Conservation (phyloP, 2,329 filamentous ascomycete genomes). For the Pseudogymnoascus sp. region DNA sequence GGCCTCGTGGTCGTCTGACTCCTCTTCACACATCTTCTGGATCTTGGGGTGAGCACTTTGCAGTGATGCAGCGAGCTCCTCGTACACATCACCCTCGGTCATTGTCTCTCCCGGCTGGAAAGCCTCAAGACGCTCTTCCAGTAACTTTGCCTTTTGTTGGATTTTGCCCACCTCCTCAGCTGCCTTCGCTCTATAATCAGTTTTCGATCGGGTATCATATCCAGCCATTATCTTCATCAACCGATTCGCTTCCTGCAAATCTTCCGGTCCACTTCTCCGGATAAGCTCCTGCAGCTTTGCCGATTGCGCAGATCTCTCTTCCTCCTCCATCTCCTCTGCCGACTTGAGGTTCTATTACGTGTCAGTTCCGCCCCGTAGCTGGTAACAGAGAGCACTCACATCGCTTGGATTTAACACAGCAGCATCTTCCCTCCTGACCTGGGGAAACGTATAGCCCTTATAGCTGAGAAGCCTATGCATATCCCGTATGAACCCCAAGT, state of each 20-base stretch:
- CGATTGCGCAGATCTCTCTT: constrained; percentile 88
- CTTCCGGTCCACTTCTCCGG: constrained; percentile 80
- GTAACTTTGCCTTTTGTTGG: constrained; percentile 83
- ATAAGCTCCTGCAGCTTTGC: constrained; percentile 98
- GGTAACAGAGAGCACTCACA: constrained; percentile 46
- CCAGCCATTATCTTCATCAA: constrained; percentile 99
- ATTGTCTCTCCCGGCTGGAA: constrained; percentile 78
- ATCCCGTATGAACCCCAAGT: constrained; percentile 89
- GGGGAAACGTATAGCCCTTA: constrained; percentile 94
- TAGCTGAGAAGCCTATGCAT: constrained; percentile 95
- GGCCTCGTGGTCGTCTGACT: constrained; percentile 92
- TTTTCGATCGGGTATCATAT: constrained; percentile 90
- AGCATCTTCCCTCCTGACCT: constrained; percentile 85
- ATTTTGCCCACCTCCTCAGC: constrained; percentile 92
- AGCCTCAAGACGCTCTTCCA: constrained; percentile 86
- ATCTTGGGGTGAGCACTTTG: constrained; percentile 97
- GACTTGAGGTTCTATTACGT: constrained; percentile 74
- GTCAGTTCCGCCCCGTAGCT: constrained; percentile 23
- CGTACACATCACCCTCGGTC: constrained; percentile 57
- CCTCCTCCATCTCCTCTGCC: constrained; percentile 96
- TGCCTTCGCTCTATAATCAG: constrained; percentile 94
- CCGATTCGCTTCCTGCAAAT: constrained; percentile 92
- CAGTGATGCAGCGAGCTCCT: constrained; percentile 82
- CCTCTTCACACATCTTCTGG: constrained; percentile 98
- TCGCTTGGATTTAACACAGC: constrained; percentile 95